Conservation (phyloP, 805 yeast genomes). For the Ogataea philodendri region DNA sequence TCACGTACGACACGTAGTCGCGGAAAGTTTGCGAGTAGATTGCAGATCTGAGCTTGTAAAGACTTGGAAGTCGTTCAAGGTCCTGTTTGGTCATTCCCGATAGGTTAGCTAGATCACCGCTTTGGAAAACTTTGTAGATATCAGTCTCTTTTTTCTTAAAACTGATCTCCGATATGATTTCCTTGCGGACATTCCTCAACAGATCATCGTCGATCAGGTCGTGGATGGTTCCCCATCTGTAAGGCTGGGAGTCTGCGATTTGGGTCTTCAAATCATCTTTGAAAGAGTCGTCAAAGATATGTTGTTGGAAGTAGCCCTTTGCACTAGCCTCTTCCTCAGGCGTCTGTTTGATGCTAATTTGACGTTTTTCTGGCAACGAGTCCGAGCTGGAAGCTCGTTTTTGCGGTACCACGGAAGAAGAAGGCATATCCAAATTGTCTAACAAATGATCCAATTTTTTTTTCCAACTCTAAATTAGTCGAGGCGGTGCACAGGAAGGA, state of each 20-base stretch:
- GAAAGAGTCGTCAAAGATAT: slow-evolving; percentile 38
- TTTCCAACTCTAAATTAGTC: too few species aligned
- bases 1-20: slow-evolving; percentile 68
- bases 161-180: slow-evolving; percentile 77
- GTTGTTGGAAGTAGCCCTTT: slow-evolving; percentile 31
- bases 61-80: slow-evolving; percentile 65
- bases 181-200: slow-evolving; percentile 76
- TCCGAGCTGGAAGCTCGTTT: slow-evolving; percentile 7
- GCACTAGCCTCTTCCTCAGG: slow-evolving; percentile 35
- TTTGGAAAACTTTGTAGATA: slow-evolving; percentile 87
- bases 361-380: slow-evolving; percentile 15
- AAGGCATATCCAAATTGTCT: slow-evolving; percentile 10
- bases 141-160: slow-evolving; percentile 97
- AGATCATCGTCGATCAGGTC: slow-evolving; percentile 74
- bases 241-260: slow-evolving; percentile 67
- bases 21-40: slow-evolving; percentile 85
- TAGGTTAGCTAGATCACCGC: slow-evolving; percentile 88
- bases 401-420: slow-evolving; percentile 10
- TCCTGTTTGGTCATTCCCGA: slow-evolving; percentile 82
- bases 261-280: slow-evolving; percentile 38
- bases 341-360: slow-evolving; percentile 31
- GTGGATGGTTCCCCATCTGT: slow-evolving; percentile 83
- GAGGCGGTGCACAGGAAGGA: too few species aligned
- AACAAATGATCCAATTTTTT: slow-evolving; percentile 3
- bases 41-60: slow-evolving; percentile 79